Percentiles rank a stretch among this genome's conserved stretches.
Evolutionary conservation across 495 filamentous ascomycete species (phyloP).

Genomic region (Sabuloglossum arenarium): DNA sequence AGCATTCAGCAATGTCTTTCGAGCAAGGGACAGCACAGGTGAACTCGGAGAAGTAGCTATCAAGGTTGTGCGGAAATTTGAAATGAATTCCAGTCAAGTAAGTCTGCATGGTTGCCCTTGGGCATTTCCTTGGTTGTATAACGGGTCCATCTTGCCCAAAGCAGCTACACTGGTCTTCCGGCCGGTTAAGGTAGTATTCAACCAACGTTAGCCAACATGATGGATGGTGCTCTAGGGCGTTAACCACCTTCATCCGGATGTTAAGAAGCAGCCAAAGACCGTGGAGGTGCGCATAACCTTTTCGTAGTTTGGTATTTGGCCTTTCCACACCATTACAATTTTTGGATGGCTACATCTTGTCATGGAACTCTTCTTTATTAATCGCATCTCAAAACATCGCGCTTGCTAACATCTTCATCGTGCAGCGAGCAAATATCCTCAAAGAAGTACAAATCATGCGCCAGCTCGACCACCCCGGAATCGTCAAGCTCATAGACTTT

Average conservation of each 20-base stretch:
- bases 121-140: constrained; percentile 10
- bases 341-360: not conserved
- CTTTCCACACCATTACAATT: not conserved
- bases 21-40: constrained; percentile 51
- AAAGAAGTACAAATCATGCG: constrained; percentile 99
- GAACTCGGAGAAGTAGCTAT: constrained; percentile 72
- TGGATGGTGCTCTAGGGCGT: constrained; percentile 39
- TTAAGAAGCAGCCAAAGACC: constrained; percentile 82
- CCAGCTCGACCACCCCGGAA: constrained; percentile 84
- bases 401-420: constrained; percentile 17
- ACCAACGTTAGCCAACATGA: constrained; percentile 19
- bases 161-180: not conserved
- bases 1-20: constrained; percentile 96
- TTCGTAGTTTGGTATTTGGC: not conserved
- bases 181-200: constrained; percentile 12
- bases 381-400: too few species aligned
- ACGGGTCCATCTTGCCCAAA: not conserved
- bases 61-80: constrained; percentile 96
- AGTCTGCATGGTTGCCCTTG: constrained; percentile 20
- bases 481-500: constrained; percentile 82
- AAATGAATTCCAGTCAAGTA: constrained; percentile 97
- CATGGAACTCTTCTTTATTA: not conserved
- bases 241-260: constrained; percentile 77
- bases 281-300: constrained; percentile 69
- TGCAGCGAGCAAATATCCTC: constrained; percentile 81